phyloP scores from a whole-genome alignment of 2,329 filamentous ascomycete genomes.

The Fusarium floridanum region DNA sequence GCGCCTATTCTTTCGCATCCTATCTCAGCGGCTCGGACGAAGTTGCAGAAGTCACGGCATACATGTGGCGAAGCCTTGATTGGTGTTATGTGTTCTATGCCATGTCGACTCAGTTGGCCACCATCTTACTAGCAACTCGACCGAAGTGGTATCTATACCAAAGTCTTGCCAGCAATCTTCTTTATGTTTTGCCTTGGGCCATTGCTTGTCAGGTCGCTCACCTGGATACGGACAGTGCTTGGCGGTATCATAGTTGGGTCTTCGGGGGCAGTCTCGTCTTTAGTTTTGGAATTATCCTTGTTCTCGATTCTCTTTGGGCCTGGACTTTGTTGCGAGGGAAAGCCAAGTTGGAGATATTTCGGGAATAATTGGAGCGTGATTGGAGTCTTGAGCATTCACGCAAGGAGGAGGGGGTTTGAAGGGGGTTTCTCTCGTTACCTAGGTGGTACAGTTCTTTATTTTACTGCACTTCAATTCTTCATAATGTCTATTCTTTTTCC shows the following conservation, averaged over 20 bases:
- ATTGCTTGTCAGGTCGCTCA: conserved; percentile 67
- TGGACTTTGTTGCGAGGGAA: conserved; percentile 62
- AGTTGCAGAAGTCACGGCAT: conserved; percentile 71
- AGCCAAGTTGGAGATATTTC: conserved; percentile 55
- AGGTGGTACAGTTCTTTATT: background rate
- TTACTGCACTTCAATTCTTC: background rate
- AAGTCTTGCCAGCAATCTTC: conserved; percentile 73
- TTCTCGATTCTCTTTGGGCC: conserved; percentile 65
- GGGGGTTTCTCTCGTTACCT: no score
- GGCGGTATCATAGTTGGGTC: conserved; percentile 75
- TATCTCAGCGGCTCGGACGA: conserved; percentile 70
- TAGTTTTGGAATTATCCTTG: conserved; percentile 67
- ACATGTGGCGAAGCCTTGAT: conserved; percentile 74
- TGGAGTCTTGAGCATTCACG: no score
- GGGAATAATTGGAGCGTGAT: no score
- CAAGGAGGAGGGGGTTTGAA: no score
- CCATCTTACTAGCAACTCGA: conserved; percentile 72
- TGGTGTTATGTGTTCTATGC: conserved; percentile 81
- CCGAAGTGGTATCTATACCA: conserved; percentile 78
- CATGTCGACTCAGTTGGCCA: conserved; percentile 73
- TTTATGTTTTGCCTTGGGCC: conserved; percentile 79
- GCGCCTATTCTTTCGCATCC: conserved; percentile 70
- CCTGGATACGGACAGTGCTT: conserved; percentile 67
- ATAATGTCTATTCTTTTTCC: background rate
- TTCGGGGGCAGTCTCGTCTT: conserved; percentile 79